A percentile compares a stretch with the other conserved stretches of the same genome.
These are phyloP conservation scores for Blastomyces percursus DNA, from an alignment of 2,329 filamentous ascomycete species.

Conservation along the genomic window DNA sequence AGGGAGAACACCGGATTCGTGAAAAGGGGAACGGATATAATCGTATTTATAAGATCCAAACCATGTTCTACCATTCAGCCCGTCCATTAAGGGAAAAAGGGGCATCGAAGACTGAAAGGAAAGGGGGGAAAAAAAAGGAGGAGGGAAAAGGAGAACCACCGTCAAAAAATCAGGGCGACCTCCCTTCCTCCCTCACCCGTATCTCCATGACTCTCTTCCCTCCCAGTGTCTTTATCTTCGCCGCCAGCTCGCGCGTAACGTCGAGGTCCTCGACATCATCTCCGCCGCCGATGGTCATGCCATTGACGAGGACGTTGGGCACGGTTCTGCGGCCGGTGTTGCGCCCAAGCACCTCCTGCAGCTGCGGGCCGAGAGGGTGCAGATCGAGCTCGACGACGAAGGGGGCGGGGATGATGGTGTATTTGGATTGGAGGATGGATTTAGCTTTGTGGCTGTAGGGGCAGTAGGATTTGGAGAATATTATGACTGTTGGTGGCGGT, in stretches of 20 bases:
- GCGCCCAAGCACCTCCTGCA: conserved; percentile 61
- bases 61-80: too few relatives aligned
- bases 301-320: conserved; percentile 82
- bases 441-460: conserved; percentile 79
- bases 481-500: conserved; percentile 56
- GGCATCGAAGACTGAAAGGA: not conserved
- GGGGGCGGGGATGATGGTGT: conserved; percentile 69
- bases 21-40: too few relatives aligned
- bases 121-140: not conserved
- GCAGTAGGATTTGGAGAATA: conserved; percentile 94
- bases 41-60: too few relatives aligned
- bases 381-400: conserved; percentile 84
- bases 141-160: too few relatives aligned
- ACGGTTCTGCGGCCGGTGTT: conserved; percentile 77
- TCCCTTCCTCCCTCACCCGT: conserved; percentile 13
- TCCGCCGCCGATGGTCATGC: conserved; percentile 77
- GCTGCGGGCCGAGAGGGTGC: conserved; percentile 58
- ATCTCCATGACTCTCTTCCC: conserved; percentile 50
- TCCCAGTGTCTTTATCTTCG: conserved; percentile 62
- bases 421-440: conserved; percentile 68
- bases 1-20: too few relatives aligned
- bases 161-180: not conserved
- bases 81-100: too few relatives aligned
- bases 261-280: conserved; percentile 73
- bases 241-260: conserved; percentile 52